These are phyloP conservation scores for Leccinum variicolor DNA, from an alignment of 768 basidiomycete species.

Conservation along the genomic window DNA sequence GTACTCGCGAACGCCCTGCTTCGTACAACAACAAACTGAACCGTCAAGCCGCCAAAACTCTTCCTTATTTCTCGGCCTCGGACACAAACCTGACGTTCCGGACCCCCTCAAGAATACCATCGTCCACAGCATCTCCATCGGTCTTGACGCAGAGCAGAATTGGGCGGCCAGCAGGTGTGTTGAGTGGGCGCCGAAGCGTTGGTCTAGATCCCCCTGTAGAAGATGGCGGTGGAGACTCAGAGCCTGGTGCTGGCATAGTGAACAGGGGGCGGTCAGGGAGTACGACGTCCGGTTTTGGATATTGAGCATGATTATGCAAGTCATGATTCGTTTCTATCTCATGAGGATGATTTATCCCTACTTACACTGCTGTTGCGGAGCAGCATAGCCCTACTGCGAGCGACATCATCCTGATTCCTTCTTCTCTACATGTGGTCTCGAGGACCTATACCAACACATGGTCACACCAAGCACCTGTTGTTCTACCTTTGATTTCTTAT, in stretches of 20 bases:
- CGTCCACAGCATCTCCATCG: constrained; percentile 33
- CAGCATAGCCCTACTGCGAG: constrained; percentile 14
- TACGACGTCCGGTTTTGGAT: constrained; percentile 18
- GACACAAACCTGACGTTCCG: constrained; percentile 49
- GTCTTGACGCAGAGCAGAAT: constrained; percentile 42
- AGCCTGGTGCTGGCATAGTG: constrained; percentile 16
- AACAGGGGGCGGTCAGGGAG: constrained; percentile 30
- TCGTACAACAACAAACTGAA: constrained; percentile 26
- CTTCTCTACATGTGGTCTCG: constrained; percentile 18
- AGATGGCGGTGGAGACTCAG: constrained; percentile 14
- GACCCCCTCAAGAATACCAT: constrained; percentile 38
- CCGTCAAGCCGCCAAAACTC: constrained; percentile 29
- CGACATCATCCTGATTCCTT: constrained; percentile 7
- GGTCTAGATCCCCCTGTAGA: constrained; percentile 28
- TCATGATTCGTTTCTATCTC: constrained; percentile 10
- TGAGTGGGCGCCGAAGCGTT: constrained; percentile 43
- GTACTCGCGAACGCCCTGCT: constrained; percentile 25
- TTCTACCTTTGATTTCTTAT: constrained; percentile 20
- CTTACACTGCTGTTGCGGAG: constrained; percentile 9
- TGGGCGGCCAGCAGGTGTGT: constrained; percentile 38
- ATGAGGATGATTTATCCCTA: constrained; percentile 3
- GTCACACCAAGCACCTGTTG: constrained; percentile 8
- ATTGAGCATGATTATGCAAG: constrained; percentile 16
- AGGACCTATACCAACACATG: constrained; percentile 19
- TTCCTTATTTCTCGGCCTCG: constrained; percentile 41